Percentiles rank a stretch among this genome's conserved stretches.
Conservation (phyloP, 2,329 filamentous ascomycete genomes). For the Xylaria hypoxylon region DNA sequence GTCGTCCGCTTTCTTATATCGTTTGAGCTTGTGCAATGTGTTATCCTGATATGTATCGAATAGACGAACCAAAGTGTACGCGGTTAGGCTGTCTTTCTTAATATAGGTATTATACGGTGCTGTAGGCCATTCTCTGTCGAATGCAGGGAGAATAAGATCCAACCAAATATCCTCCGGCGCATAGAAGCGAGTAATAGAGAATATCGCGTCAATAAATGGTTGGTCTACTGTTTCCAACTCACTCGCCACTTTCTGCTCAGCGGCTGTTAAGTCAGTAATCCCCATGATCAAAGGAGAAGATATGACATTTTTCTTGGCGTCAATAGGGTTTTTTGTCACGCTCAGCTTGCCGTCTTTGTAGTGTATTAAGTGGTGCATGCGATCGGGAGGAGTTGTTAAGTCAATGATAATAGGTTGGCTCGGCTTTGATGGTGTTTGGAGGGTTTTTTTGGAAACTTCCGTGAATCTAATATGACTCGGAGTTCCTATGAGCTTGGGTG, state of each 20-base stretch:
- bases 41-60: conserved; percentile 44
- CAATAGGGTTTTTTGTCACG: conserved; percentile 5
- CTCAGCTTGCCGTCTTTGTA: conserved; percentile 27
- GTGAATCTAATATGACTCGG: not conserved
- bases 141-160: conserved; percentile 41
- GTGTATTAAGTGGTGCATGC: conserved; percentile 9
- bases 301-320: not conserved
- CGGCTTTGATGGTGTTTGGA: conserved; percentile 37
- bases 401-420: conserved; percentile 37
- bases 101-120: conserved; percentile 31
- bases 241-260: conserved; percentile 44
- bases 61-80: conserved; percentile 42
- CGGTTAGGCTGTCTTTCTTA: conserved; percentile 36
- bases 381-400: conserved; percentile 39
- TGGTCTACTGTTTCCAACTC: conserved; percentile 45
- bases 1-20: conserved; percentile 40
- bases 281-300: conserved; percentile 40
- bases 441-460: not conserved
- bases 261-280: conserved; percentile 43
- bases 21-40: conserved; percentile 15
- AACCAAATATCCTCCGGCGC: conserved; percentile 47
- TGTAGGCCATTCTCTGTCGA: conserved; percentile 40
- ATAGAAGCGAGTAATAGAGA: conserved; percentile 38
- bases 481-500: not conserved
- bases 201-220: conserved; percentile 42